phyloP scores from a whole-genome alignment of 140 eudicot genomes.

The Stevia rebaudiana region DNA sequence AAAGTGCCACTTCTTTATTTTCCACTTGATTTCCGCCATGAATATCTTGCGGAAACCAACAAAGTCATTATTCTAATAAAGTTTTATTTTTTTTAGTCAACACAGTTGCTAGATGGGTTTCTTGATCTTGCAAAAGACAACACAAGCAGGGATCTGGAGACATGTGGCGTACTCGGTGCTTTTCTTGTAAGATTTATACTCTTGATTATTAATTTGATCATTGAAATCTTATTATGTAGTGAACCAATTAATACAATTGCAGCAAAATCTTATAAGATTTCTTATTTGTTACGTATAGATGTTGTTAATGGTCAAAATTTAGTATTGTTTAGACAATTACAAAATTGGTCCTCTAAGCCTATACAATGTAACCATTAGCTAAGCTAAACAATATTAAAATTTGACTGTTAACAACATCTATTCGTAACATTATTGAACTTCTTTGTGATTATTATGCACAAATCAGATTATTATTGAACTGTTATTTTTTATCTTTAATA shows the following conservation, averaged over 20 bases:
- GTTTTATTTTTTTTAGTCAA: conserved; percentile 37
- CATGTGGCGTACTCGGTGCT: conserved; percentile 75
- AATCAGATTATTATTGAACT: conserved; percentile 6
- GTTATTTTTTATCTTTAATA: background rate
- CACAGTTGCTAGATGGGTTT: conserved; percentile 60
- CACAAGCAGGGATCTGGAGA: conserved; percentile 61
- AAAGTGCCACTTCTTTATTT: conserved; percentile 8
- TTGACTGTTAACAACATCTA: no score
- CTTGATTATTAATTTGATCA: background rate
- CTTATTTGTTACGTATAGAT: no score
- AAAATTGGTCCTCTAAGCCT: no score
- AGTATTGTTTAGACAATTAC: no score
- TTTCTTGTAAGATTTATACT: conserved; percentile 42
- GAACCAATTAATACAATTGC: background rate
- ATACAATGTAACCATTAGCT: no score
- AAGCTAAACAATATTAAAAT: no score
- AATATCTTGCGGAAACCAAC: conserved; percentile 1
- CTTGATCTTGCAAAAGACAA: conserved; percentile 59
- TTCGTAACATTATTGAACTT: conserved; percentile 2
- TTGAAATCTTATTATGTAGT: background rate
- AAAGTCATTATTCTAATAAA: conserved; percentile 1
- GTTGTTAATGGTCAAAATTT: no score
- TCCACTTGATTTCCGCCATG: background rate
- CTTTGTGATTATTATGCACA: background rate
- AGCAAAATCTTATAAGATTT: conserved; percentile 7